phyloP scores from a whole-genome alignment of 2,329 filamentous ascomycete genomes.

The Leptographium radiaticola region DNA sequence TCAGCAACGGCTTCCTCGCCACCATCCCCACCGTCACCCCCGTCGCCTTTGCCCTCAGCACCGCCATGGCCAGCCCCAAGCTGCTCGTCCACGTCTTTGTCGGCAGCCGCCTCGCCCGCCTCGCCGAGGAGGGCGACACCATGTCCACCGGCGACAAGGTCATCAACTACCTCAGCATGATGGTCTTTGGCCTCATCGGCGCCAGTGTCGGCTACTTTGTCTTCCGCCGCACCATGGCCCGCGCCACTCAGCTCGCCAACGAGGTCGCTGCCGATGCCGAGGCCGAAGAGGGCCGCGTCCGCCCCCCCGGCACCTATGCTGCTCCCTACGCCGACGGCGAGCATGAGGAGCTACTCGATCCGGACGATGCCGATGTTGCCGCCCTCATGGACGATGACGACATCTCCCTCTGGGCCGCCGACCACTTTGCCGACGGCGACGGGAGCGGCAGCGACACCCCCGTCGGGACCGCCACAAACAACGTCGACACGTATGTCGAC shows the following conservation, averaged over 20 bases:
- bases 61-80: constrained; percentile 71
- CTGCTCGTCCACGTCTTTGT: constrained; percentile 88
- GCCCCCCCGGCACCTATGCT: neutral
- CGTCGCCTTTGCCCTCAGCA: constrained; percentile 65
- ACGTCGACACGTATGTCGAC: neutral
- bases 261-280: constrained; percentile 23
- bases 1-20: constrained; percentile 87
- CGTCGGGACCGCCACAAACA: neutral
- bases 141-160: constrained; percentile 71
- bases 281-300: constrained; percentile 23
- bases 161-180: constrained; percentile 74
- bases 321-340: constrained; percentile 16
- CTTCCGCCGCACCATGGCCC: constrained; percentile 57
- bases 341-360: constrained; percentile 16
- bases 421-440: constrained; percentile 20
- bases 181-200: constrained; percentile 58
- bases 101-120: constrained; percentile 64
- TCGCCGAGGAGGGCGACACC: constrained; percentile 70
- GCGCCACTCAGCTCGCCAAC: constrained; percentile 41
- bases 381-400: constrained; percentile 46
- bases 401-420: constrained; percentile 42
- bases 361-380: constrained; percentile 34
- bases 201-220: constrained; percentile 70
- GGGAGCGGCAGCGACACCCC: constrained; percentile 12
- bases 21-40: constrained; percentile 84